Base-by-base conservation (phyloP, 768 basidiomycete species). In the Pleurotus cornucopiae region DNA sequence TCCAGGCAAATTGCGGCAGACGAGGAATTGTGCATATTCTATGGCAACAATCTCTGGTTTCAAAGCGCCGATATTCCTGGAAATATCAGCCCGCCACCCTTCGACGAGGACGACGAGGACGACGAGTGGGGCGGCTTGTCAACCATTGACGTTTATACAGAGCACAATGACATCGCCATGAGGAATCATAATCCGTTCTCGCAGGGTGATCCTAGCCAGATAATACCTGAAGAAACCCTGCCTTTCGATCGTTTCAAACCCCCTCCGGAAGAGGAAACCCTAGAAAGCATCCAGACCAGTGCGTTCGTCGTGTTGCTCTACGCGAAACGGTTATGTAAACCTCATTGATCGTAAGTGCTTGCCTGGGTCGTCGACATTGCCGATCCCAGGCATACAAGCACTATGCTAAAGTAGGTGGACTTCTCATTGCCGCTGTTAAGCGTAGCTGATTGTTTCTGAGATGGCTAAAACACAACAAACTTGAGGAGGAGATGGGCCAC, bases 11-110 rank as follows among this genome's bases (percentile, higher is more conserved):
- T 94, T 26, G 58, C 75, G 13, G 64, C 74, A 1, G 83, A 76
- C 25, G 89, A 94, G 62, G 91, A 94, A 66, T 76, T 92, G 11
- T 89, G 84, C 63, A 91, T 93, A 58, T 89, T 81, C 64, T 89
- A 91, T 63, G 88, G 84, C 2, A 81, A 81, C 57, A 79, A 79
- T 18, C 75, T 86, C 4, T 86, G 85, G 85, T 87, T 86, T 59
- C 37, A 11, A 18, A 39, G 23, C 39, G 39, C 38, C 13, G 51
- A 53, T 41, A 14, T 1, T 3, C 1, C n/a, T 14, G 16, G 23
- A 53, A 18, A 59, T 9, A 46, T 2, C n/a, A 49, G 13, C 14
- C 13, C n/a, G 34, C 43, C 23, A 16, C 13, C 5, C 30, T 54
- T 12, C 18, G 38, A 1, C 11, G 48, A 49, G 2, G 38, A 78